Evolutionary conservation across 768 basidiomycete genomes (phyloP), one percentile per base, ranked within the genome.

Genomic region (Plicaturopsis crispa): DNA sequence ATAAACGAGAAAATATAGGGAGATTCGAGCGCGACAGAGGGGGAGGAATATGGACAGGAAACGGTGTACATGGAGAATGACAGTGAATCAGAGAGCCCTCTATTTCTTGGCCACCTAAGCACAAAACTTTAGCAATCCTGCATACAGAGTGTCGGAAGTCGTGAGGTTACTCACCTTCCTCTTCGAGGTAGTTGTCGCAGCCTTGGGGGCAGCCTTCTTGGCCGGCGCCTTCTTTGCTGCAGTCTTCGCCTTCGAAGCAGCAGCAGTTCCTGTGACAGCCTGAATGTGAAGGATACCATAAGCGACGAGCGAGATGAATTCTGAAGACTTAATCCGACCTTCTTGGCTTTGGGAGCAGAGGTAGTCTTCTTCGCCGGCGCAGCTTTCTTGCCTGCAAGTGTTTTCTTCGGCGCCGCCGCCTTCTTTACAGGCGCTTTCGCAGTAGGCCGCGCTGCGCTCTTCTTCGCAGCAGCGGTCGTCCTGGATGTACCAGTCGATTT

Each of bases 341-440:
- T 85, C 70, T 84, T 85, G 6, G 72, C 75, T 54, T 71, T 75
- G 33, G 71, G 59, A 23, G 66, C 45, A 4, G 60, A 37, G 4
- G 56, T 49, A 1, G 51, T 54, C 56, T 72, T 72, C 61, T 72
- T 73, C 20, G 47, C 35, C 6, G 63, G 40, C 7, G 55, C 53
- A 5, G 54, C 44, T 44, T 63, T 66, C 45, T 58, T 60, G 43
- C 54, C 42, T 14, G 56, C 45, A n/a, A n/a, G n/a, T 24, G 58
- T 50, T 44, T 48, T 61, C 47, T 53, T 50, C 13, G 48, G 21
- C 5, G 44, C 48, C 19, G 49, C 42, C 18, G 53, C 48, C 51
- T 63, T 70, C 54, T 67, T 63, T 7, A 57, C 49, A n/a, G 51
- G 21, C 24, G 47, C 31, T 31, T 44, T 44, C 11, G 45, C 42